These are phyloP conservation scores for Suillus cothurnatus DNA, from an alignment of 768 basidiomycete species.

Conservation along the genomic window DNA sequence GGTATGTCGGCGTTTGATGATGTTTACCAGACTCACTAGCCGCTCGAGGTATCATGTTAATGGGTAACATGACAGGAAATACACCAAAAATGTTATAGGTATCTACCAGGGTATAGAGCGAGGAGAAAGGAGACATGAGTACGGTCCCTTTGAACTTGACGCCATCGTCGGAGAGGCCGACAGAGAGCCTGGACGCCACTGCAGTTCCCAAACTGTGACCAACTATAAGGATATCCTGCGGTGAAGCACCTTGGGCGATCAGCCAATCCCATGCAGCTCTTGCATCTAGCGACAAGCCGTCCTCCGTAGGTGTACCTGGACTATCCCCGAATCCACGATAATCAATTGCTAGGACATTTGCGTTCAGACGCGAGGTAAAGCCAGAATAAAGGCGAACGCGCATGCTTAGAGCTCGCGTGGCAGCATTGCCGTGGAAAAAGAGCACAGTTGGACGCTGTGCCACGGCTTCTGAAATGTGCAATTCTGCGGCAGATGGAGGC, in stretches of 20 bases:
- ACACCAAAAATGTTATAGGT: conserved; percentile 68
- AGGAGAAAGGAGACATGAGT: conserved; percentile 59
- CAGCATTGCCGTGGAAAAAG: conserved; percentile 93
- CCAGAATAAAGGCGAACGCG: conserved; percentile 72
- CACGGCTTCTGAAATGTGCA: conserved; percentile 57
- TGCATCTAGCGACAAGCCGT: conserved; percentile 73
- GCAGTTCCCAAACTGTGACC: conserved; percentile 93
- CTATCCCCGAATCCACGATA: conserved; percentile 95
- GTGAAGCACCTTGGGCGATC: conserved; percentile 52
- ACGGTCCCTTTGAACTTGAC: conserved; percentile 49
- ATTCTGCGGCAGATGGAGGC: conserved; percentile 36
- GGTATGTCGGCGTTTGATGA: not conserved
- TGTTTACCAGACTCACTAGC: conserved; percentile 50
- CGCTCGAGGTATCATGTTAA: conserved; percentile 62
- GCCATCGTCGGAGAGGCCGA: conserved; percentile 48
- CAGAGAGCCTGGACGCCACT: conserved; percentile 55
- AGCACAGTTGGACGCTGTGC: conserved; percentile 70
- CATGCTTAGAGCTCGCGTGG: conserved; percentile 65
- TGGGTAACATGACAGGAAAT: conserved; percentile 71
- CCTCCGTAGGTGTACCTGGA: conserved; percentile 72
- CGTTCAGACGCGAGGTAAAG: conserved; percentile 63
- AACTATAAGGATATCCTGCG: conserved; percentile 67
- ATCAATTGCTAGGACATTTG: conserved; percentile 85
- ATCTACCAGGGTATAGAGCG: conserved; percentile 59
- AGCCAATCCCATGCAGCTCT: conserved; percentile 83